Base-by-base conservation (phyloP, 331 rosid species). In the Erythrophleum ivorense region DNA sequence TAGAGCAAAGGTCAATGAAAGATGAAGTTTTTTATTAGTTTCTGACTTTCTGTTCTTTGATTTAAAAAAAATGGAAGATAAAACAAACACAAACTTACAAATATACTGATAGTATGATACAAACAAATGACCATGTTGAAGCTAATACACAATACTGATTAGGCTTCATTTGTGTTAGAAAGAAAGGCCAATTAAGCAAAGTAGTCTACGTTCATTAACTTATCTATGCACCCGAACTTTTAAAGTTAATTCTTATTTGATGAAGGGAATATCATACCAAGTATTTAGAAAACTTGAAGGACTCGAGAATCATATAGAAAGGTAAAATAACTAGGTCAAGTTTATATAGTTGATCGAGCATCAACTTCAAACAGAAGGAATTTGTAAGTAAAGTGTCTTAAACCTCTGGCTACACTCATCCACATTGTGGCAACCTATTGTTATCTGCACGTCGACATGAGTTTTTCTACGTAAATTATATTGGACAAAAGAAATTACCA, bases 381-480 rank as follows among this genome's bases (percentile, higher is more conserved):
- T 68, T 41, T 5, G n/a, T 13, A 66, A 73, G 54, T 66, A 57
- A 18, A 75, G 34, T 43, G 24, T 36, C 59, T 34, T 60, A n/a
- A 53, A 53, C 24, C 53, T 8, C 74, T 9, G 62, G 33, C 49
- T 24, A 29, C 66, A 63, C 60, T 40, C 45, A 55, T 62, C 67
- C 4, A 36, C 60, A 77, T 46, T 75, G 54, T 36, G 82, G 67
- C 31, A 80, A 81, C 77, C 63, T 67, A 34, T 4, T 12, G 53
- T 81, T 33, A 58, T 41, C 50, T 58, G 63, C 45, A 83, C 50
- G 41, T 2, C 60, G 24, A 78, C 71, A 73, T 73, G 29, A 80
- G 55, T 13, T 57, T 49, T 58, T 46, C 85, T 31, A 77, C 85
- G 85, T 85, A 81, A 73, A 65, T 18, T 21, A 66, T 33, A 67